phyloP scores from a whole-genome alignment of 2,329 filamentous ascomycete genomes.

The Arthrobotrys sinensis region DNA sequence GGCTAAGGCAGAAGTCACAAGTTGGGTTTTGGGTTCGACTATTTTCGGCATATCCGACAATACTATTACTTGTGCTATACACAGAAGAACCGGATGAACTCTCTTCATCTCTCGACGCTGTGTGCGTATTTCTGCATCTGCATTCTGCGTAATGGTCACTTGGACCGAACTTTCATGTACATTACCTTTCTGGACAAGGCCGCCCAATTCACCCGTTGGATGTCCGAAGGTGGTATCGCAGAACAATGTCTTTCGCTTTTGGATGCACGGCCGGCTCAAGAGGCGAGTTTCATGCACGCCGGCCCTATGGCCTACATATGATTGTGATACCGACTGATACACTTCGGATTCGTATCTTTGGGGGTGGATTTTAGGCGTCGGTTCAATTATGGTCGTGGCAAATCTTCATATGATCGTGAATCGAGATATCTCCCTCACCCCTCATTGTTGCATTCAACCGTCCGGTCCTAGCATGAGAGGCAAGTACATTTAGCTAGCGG shows the following conservation, averaged over 20 bases:
- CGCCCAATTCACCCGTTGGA: slow-evolving; percentile 6
- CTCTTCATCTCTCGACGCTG: slow-evolving; percentile 7
- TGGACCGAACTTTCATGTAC: slow-evolving; percentile 1
- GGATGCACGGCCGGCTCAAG: slow-evolving; percentile 36
- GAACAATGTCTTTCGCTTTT: slow-evolving; percentile 41
- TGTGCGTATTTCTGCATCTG: slow-evolving; percentile 22
- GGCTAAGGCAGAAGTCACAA: slow-evolving; percentile 55
- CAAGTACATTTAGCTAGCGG: background rate
- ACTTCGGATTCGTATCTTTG: background rate
- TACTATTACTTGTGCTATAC: slow-evolving; percentile 16
- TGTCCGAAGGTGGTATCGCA: slow-evolving; percentile 24
- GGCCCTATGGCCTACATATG: slow-evolving; percentile 38
- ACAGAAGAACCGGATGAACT: slow-evolving; percentile 24
- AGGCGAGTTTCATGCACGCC: slow-evolving; percentile 59
- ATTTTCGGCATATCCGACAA: slow-evolving; percentile 51
- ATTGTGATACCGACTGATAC: slow-evolving; percentile 24
- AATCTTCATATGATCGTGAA: slow-evolving; percentile 22
- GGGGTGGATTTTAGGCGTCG: slow-evolving; percentile 5
- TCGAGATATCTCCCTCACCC: background rate
- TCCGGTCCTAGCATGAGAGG: background rate
- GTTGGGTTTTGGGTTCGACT: slow-evolving; percentile 13
- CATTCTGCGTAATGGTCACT: slow-evolving; percentile 20
- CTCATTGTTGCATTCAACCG: background rate
- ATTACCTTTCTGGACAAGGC: background rate
- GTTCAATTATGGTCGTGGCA: slow-evolving; percentile 8